Evolutionary conservation across 2,329 filamentous ascomycete species (phyloP), one percentile per base, ranked within the genome.

Genomic region (Fusarium chaquense): DNA sequence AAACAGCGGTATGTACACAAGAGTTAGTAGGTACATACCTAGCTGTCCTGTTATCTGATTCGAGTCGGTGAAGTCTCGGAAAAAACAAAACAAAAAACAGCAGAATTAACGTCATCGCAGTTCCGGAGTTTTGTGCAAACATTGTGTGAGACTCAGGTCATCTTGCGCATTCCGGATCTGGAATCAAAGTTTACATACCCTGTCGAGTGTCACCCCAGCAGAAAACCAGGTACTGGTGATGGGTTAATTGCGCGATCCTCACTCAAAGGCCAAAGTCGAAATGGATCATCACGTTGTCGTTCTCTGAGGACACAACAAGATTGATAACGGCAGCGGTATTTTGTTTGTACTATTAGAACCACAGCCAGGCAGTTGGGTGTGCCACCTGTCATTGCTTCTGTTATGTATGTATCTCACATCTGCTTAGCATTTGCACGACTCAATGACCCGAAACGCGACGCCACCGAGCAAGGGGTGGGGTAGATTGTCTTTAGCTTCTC

Each of bases 21-120:
- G 22, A 26, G 36, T 38, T n/a, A n/a, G n/a, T 26, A 40, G n/a
- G 11, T 13, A 40, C 18, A 11, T 38, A 35, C 18, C 9, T 36
- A n/a, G 36, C 36, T 22, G 36, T 30, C 40, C 15, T 62, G 51
- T 22, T 51, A 40, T 51, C 24, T 40, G 35, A 46, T 54, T 71
- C 55, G 71, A 73, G 70, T 75, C 73, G 73, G 73, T 75, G 67
- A 75, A 75, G 71, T 72, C 64, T 74, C 71, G 73, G 73, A 50
- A 72, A 75, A 69, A 41, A 36, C 24, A 52, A 68, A 63, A 38
- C 65, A 69, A 66, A 49, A 75, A 65, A 30, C 65, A 58, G 45
- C 24, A 38, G 62, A 73, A 60, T n/a, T 24, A 52, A 73, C 54
- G 63, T 73, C 67, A 73, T 64, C 24, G 49, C 32, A 28, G 60